Percentiles rank a stretch among this genome's conserved stretches.
phyloP scores from a whole-genome alignment of 2,329 filamentous ascomycete genomes.

The Raffaelea albimanens region DNA sequence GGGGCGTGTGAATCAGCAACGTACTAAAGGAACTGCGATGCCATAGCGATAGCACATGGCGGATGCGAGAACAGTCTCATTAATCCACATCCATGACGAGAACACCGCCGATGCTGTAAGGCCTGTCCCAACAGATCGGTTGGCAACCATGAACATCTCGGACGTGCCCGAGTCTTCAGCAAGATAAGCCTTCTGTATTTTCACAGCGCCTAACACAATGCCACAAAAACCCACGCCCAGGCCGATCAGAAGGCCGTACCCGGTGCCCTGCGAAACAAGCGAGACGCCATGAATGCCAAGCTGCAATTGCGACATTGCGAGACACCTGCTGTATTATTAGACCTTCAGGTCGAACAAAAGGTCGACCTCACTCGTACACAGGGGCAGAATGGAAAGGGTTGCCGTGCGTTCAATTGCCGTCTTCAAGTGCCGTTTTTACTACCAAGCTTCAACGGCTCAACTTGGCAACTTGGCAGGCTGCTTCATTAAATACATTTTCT shows the following conservation, averaged over 20 bases:
- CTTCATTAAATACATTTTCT: no score
- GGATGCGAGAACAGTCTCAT: conserved; percentile 28
- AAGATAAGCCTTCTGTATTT: conserved; percentile 32
- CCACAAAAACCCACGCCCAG: conserved; percentile 34
- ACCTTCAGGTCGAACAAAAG: no score
- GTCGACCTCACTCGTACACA: no score
- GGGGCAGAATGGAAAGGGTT: no score
- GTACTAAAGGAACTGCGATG: conserved; percentile 16
- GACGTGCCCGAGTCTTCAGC: conserved; percentile 33
- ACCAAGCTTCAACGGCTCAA: no score
- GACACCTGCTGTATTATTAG: no score
- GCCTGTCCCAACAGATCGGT: conserved; percentile 19
- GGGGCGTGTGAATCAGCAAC: conserved; percentile 32
- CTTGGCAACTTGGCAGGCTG: no score
- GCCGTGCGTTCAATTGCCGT: no score
- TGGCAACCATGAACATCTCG: conserved; percentile 32
- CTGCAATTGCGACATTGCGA: neutral
- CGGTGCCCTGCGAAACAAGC: conserved; percentile 9
- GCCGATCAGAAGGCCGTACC: conserved; percentile 26
- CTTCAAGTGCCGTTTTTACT: no score
- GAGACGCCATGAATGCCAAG: conserved; percentile 4
- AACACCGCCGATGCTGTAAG: conserved; percentile 22
- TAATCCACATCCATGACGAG: conserved; percentile 32
- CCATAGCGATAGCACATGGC: conserved; percentile 22
- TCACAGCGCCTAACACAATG: conserved; percentile 27